Evolutionary conservation across 257 asterid species (phyloP).

Genomic region (Verbena officinalis): DNA sequence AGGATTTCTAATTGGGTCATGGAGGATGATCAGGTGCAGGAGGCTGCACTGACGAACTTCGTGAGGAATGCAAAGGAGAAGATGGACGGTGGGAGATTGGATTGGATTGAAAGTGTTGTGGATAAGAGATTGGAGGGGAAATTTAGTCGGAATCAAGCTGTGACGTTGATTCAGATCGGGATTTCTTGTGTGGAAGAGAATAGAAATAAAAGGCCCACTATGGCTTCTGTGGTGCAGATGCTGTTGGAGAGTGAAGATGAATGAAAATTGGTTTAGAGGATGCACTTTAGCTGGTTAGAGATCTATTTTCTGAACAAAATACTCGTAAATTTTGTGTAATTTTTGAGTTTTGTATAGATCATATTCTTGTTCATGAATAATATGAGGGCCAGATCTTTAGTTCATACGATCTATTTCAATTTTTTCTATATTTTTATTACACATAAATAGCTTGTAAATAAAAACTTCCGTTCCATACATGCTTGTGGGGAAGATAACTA

Average conservation of each 20-base stretch:
- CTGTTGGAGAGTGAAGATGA: conserved; percentile 49
- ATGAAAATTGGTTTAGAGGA: background rate
- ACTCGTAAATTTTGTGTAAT: too few species aligned
- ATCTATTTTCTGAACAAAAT: too few species aligned
- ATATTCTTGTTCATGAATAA: too few species aligned
- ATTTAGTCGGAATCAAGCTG: conserved; percentile 54
- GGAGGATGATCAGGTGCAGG: conserved; percentile 35
- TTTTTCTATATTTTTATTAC: too few species aligned
- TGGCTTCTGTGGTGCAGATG: conserved; percentile 65
- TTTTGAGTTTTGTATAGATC: too few species aligned
- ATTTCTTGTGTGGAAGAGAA: conserved; percentile 63
- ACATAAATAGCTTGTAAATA: too few species aligned
- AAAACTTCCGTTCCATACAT: too few species aligned
- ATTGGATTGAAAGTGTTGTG: conserved; percentile 56
- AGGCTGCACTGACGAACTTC: conserved; percentile 33
- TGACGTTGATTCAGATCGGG: conserved; percentile 44
- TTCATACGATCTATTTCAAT: too few species aligned
- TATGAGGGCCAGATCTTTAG: too few species aligned
- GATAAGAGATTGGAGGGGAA: conserved; percentile 62
- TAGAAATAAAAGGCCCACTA: conserved; percentile 64
- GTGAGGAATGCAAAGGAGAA: conserved; percentile 26
- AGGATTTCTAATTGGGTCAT: conserved; percentile 54
- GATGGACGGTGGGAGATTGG: conserved; percentile 16
- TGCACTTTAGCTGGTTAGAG: too few species aligned
- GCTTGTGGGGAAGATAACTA: too few species aligned